Conservation (phyloP, 202 grass and related monocot species). For the Hordeum pubiflorum region DNA sequence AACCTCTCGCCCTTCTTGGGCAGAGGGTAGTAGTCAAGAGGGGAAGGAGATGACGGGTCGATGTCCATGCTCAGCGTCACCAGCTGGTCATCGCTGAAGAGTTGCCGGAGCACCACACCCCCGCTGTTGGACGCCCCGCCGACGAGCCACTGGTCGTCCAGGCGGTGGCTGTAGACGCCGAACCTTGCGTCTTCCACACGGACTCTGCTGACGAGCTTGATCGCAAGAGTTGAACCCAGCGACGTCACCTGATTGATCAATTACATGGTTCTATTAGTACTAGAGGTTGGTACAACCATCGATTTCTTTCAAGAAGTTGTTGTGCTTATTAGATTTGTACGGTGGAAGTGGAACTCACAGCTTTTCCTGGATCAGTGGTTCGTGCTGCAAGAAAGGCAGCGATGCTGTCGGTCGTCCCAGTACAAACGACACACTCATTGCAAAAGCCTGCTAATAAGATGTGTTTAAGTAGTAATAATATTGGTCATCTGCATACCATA, state of each 20-base stretch:
- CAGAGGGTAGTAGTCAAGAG: constrained; percentile 67
- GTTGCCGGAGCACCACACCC: constrained; percentile 48
- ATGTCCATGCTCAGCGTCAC: constrained; percentile 41
- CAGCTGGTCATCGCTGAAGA: constrained; percentile 58
- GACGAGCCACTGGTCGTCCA: constrained; percentile 72
- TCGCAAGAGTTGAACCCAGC: constrained; percentile 71
- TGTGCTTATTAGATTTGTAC: too few species aligned
- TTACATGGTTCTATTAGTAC: not conserved
- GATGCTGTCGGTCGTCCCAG: constrained; percentile 81
- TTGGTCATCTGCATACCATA: not conserved
- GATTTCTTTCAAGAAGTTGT: not conserved
- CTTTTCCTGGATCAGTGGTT: constrained; percentile 44
- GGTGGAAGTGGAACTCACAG: constrained; percentile 29
- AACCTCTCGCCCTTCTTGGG: constrained; percentile 61
- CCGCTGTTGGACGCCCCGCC: constrained; percentile 73
- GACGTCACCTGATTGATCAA: constrained; percentile 40
- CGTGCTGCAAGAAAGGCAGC: constrained; percentile 69
- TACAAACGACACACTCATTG: constrained; percentile 44
- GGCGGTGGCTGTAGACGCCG: constrained; percentile 75
- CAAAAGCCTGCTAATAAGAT: constrained; percentile 36
- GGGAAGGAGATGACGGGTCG: constrained; percentile 36
- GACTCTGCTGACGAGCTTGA: constrained; percentile 62
- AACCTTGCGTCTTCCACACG: constrained; percentile 63
- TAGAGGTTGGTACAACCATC: not conserved
- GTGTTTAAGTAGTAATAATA: not conserved